These are phyloP conservation scores for Ganoderma lucidum DNA, from an alignment of 1,284 basidiomycete genomes.

Conservation along the genomic window DNA sequence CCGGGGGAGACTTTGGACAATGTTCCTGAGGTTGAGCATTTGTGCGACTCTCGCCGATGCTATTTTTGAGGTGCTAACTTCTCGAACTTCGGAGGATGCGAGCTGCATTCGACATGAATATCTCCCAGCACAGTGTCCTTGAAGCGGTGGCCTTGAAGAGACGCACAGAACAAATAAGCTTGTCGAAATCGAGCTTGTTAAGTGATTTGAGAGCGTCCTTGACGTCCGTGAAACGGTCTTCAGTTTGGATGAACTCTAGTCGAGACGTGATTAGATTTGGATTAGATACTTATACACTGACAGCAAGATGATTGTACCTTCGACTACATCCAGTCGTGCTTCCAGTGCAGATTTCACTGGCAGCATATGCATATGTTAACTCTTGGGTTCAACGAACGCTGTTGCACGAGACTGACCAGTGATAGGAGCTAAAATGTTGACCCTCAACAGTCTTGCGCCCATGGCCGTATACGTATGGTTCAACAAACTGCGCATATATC, in stretches of 20 bases:
- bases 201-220: conserved; percentile 74
- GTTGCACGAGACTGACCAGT: conserved; percentile 57
- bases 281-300: background rate
- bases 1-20: conserved; percentile 71
- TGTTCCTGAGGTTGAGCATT: conserved; percentile 77
- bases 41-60: conserved; percentile 78
- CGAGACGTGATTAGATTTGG: conserved; percentile 26
- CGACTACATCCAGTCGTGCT: conserved; percentile 84
- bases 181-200: conserved; percentile 89
- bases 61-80: conserved; percentile 60
- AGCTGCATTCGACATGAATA: conserved; percentile 51
- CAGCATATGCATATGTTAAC: background rate
- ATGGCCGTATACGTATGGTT: conserved; percentile 91
- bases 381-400: background rate
- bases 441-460: conserved; percentile 81
- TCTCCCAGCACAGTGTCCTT: background rate
- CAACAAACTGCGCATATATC: conserved; percentile 54
- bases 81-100: conserved; percentile 64
- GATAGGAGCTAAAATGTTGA: conserved; percentile 86
- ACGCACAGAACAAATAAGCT: conserved; percentile 77
- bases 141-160: background rate
- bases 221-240: conserved; percentile 77
- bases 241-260: conserved; percentile 77
- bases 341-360: conserved; percentile 73
- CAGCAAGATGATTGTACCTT: conserved; percentile 56